Conservation (phyloP, 2,329 filamentous ascomycete species). For the Knufia petricola region DNA sequence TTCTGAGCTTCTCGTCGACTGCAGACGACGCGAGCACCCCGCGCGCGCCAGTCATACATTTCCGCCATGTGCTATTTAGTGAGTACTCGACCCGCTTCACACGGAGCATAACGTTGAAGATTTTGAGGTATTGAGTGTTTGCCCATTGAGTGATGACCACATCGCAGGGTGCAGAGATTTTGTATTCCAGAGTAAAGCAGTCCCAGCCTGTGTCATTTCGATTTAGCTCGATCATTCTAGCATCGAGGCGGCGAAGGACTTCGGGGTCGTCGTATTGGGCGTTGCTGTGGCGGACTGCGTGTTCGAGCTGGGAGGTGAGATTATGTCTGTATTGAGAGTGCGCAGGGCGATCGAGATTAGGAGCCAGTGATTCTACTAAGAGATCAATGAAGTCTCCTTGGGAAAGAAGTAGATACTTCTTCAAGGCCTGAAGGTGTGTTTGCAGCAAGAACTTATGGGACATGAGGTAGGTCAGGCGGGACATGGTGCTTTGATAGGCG, state of each 20-base stretch:
- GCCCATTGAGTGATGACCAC: conserved; percentile 96
- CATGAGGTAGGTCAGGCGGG: conserved; percentile 86
- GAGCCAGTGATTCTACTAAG: conserved; percentile 89
- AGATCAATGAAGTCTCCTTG: conserved; percentile 96
- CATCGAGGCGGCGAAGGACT: conserved; percentile 81
- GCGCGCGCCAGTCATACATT: conserved; percentile 87
- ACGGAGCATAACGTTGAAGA: conserved; percentile 98
- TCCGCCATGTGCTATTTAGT: conserved; percentile 79
- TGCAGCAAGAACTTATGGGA: conserved; percentile 90
- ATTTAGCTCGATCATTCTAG: conserved; percentile 93
- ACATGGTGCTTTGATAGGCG: conserved; percentile 97
- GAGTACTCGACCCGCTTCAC: conserved; percentile 97
- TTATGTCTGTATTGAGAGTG: conserved; percentile 95
- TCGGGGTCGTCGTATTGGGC: conserved; percentile 91
- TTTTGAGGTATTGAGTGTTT: conserved; percentile 91
- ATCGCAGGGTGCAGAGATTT: conserved; percentile 91
- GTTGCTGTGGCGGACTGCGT: conserved; percentile 93
- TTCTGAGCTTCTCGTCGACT: conserved; percentile 58
- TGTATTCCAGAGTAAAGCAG: conserved; percentile 97
- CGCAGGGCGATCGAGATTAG: conserved; percentile 89
- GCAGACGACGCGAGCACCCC: conserved; percentile 68
- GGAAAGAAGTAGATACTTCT: conserved; percentile 87
- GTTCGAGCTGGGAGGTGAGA: conserved; percentile 91
- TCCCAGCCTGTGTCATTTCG: conserved; percentile 99
- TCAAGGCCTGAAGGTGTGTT: conserved; percentile 80